Evolutionary conservation across 495 filamentous ascomycete species (phyloP).

Genomic region (Amorphotheca resinae): DNA sequence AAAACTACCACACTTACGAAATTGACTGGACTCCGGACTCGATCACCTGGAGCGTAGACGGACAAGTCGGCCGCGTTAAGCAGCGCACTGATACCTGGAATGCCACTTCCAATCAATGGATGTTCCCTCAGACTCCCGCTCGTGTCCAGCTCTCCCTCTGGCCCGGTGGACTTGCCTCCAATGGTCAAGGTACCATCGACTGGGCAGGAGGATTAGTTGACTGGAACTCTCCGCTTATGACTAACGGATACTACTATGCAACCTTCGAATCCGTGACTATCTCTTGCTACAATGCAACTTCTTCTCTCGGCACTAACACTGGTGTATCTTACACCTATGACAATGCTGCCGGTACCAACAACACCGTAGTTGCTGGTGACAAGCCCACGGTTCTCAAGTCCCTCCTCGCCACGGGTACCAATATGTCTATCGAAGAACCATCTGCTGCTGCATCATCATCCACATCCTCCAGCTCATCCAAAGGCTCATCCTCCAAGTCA

Average conservation of each 20-base stretch:
- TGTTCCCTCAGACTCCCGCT: conserved; percentile 87
- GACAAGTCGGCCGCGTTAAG: conserved; percentile 56
- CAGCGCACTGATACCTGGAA: conserved; percentile 75
- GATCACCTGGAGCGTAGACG: conserved; percentile 80
- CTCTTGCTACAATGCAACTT: conserved; percentile 68
- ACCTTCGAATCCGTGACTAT: conserved; percentile 65
- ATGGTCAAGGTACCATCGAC: conserved; percentile 70
- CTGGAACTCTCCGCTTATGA: conserved; percentile 74
- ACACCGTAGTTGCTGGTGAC: conserved; percentile 62
- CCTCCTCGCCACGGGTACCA: conserved; percentile 60
- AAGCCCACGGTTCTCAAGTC: conserved; percentile 68
- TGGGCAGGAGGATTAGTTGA: conserved; percentile 89
- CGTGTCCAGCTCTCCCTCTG: conserved; percentile 91
- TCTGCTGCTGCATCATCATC: background rate
- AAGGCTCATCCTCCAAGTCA: background rate
- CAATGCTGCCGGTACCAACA: conserved; percentile 49
- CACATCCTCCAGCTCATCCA: background rate
- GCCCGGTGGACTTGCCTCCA: conserved; percentile 75
- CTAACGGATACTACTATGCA: conserved; percentile 84
- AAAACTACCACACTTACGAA: conserved; percentile 79
- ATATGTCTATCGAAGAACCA: conserved; percentile 43
- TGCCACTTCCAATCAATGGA: conserved; percentile 64
- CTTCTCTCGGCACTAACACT: conserved; percentile 42
- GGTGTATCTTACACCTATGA: conserved; percentile 67
- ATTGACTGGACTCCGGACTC: conserved; percentile 83